Evolutionary conservation across 2,329 filamentous ascomycete genomes (phyloP), one percentile per base, ranked within the genome.

Genomic region (Periconia macrospinosa): DNA sequence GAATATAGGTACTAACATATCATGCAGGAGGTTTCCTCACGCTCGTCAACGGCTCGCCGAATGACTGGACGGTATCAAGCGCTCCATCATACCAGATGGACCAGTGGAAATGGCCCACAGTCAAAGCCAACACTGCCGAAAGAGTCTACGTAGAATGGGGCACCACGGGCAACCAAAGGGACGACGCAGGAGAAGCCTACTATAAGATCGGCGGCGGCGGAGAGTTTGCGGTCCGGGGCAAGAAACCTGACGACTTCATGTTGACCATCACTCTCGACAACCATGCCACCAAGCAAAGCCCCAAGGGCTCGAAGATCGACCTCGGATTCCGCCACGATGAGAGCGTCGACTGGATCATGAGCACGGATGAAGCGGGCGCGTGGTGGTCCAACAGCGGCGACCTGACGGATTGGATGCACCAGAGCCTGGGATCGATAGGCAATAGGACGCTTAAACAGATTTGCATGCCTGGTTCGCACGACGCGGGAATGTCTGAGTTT

Each of bases 391-490:
- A 71, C 46, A 70, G 63, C 23, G 68, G 67, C 2, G 66, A 63
- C 3, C 69, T 71, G 7, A 59, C 66, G 11, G 69, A 72, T 53
- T 77, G 75, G 75, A 77, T 77, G 74, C 70, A 76, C 47, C 68
- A 73, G 41, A 74, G 69, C 45, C 60, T 77, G 43, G 65, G 63
- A 2, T 69, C 67, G 3, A 57, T 77, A 6, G 71, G 70, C 3
- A 71, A 72, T 44, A 73, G 79, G 11, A 73, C 72, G 1, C 61
- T 82, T 0, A 75, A 75, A 48, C 73, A 80, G 30, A 69, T 82
- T 17, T 71, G 76, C 46, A 76, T 82, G 70, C 79, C 79, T 0
- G 79, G 79, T 9, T 74, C 77, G 3, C 79, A 82, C 54, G 78
- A 81, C 53, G 70, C 78, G 0, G 79, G 78, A n/a, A 81, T 82